Evolutionary conservation across 2,329 filamentous ascomycete species (phyloP).

Genomic region (Colletotrichum cereale): DNA sequence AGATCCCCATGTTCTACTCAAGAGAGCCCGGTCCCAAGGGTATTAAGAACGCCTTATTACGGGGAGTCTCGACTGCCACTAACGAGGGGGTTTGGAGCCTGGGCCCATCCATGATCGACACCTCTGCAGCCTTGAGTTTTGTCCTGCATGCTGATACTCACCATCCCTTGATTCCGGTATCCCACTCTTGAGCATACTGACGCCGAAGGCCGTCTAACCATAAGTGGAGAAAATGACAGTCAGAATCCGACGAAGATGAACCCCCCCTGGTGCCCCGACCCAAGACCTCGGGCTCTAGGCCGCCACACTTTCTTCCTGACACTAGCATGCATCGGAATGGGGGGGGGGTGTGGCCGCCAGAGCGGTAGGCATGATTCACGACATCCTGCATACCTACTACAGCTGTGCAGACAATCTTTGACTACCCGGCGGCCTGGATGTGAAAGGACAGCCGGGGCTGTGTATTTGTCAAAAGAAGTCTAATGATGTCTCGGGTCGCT

Average conservation of each 20-base stretch:
- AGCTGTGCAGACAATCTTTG: neutral
- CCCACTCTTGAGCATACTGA: conserved; percentile 15
- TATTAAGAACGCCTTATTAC: conserved; percentile 9
- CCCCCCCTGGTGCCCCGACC: conserved; percentile 30
- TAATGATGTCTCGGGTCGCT: conserved; percentile 38
- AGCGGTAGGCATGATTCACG: conserved; percentile 36
- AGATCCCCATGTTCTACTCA: conserved; percentile 8
- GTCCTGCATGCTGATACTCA: conserved; percentile 14
- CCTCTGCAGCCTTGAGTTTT: conserved; percentile 17
- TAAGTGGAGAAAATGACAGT: conserved; percentile 4
- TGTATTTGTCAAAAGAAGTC: conserved; percentile 41
- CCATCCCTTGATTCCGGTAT: conserved; percentile 30
- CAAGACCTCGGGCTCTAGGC: conserved; percentile 39
- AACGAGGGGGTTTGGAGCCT: conserved; percentile 4
- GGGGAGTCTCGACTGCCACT: neutral
- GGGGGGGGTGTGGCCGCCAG: conserved; percentile 20
- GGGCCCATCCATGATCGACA: conserved; percentile 17
- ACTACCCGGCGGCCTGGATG: neutral
- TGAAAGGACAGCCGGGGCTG: conserved; percentile 28
- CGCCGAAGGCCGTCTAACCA: conserved; percentile 5
- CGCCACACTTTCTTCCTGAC: conserved; percentile 40
- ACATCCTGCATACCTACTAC: neutral
- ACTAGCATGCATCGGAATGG: conserved; percentile 29
- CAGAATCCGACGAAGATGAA: conserved; percentile 20
- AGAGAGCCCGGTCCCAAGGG: neutral